Conservation (phyloP, 108 stramenopile species). For the Aurantiochytrium sp. region DNA sequence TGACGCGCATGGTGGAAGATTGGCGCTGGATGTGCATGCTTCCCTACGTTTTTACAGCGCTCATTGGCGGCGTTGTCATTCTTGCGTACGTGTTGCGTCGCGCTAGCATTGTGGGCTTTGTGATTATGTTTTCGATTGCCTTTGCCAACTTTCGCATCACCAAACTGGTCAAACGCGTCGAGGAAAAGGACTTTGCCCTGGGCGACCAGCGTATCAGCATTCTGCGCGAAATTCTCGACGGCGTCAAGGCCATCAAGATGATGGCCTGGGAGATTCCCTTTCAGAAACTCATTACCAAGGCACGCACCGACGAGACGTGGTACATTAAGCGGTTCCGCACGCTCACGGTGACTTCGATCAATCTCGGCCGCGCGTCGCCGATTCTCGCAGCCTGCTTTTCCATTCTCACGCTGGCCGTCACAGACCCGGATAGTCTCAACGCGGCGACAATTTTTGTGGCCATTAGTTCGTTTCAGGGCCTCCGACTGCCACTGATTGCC, state of each 20-base stretch:
- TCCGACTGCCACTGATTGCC: background rate
- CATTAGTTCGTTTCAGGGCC: background rate
- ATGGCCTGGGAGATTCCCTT: constrained; percentile 16
- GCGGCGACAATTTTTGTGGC: background rate
- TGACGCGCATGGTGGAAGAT: constrained; percentile 5
- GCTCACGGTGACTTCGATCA: background rate
- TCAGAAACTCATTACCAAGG: background rate
- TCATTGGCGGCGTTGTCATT: background rate
- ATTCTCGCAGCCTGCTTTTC: background rate
- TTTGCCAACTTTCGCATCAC: background rate
- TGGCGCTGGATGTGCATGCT: constrained; percentile 17
- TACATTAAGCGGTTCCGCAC: background rate
- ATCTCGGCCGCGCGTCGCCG: background rate
- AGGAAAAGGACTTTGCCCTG: constrained; percentile 18
- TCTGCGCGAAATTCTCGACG: background rate
- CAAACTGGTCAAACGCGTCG: background rate
- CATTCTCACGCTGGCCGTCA: background rate
- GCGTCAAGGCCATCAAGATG: constrained; percentile 19
- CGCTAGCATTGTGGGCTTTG: background rate
- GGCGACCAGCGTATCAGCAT: constrained; percentile 4
- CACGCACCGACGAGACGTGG: background rate
- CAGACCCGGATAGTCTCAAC: background rate
- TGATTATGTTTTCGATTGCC: constrained; percentile 2
- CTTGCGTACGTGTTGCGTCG: background rate
- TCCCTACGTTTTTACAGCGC: background rate